Evolutionary conservation across 306 rosid genomes (phyloP).

Genomic region (Geum urbanum): DNA sequence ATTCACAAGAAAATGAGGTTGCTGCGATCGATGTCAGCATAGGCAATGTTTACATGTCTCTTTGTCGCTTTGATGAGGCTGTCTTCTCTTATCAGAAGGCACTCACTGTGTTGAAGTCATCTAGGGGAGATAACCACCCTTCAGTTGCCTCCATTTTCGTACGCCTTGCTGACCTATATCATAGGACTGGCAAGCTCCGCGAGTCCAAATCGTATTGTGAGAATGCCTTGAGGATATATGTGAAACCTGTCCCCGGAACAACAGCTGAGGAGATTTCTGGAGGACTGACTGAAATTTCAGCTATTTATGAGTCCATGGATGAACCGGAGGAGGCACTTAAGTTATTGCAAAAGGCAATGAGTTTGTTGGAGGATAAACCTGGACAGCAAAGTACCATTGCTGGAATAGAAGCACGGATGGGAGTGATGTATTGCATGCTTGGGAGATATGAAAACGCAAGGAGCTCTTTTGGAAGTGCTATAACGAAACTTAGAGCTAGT

Average conservation of each 20-base stretch:
- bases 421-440: conserved; percentile 88
- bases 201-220: conserved; percentile 96
- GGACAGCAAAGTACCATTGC: conserved; percentile 98
- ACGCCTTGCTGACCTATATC: conserved; percentile 92
- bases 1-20: conserved; percentile 85
- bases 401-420: conserved; percentile 95
- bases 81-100: conserved; percentile 98
- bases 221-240: conserved; percentile 82
- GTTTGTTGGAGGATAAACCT: conserved; percentile 89
- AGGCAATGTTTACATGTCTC: conserved; percentile 90
- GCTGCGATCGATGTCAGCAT: conserved; percentile 95
- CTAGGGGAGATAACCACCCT: conserved; percentile 93
- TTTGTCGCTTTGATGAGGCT: conserved; percentile 94
- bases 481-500: conserved; percentile 75
- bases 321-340: conserved; percentile 95
- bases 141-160: conserved; percentile 86
- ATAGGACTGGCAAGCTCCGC: conserved; percentile 90
- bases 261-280: conserved; percentile 83
- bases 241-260: conserved; percentile 95
- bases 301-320: conserved; percentile 87
- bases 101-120: conserved; percentile 82
- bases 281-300: conserved; percentile 90
- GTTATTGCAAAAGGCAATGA: conserved; percentile 78
- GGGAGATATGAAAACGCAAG: conserved; percentile 86
- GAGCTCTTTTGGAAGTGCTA: conserved; percentile 74